These are phyloP conservation scores for Aspergillus transmontanensis DNA, from an alignment of 2,329 filamentous ascomycete species.

Conservation along the genomic window DNA sequence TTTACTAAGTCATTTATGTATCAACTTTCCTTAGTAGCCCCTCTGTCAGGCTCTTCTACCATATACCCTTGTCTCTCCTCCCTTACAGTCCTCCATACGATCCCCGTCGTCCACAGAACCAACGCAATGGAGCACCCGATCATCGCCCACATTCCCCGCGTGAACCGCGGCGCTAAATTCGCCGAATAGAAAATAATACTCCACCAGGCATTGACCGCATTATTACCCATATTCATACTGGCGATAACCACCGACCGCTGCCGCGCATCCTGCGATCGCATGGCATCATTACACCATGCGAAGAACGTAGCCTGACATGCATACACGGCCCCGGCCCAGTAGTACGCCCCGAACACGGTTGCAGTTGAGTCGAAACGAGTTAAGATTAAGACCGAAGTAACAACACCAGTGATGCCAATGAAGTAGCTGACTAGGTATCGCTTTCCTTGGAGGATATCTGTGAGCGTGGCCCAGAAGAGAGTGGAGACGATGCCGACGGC, in stretches of 20 bases:
- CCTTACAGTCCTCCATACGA: constrained; percentile 16
- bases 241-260: constrained; percentile 69
- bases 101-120: constrained; percentile 19
- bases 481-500: constrained; percentile 59
- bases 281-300: constrained; percentile 73
- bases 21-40: background rate
- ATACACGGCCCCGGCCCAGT: constrained; percentile 70
- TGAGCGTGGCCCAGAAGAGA: constrained; percentile 69
- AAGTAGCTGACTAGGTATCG: constrained; percentile 69
- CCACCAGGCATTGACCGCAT: constrained; percentile 74
- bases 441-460: constrained; percentile 61
- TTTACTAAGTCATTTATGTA: background rate
- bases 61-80: constrained; percentile 12
- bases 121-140: constrained; percentile 24
- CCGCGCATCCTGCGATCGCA: constrained; percentile 64
- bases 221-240: constrained; percentile 71
- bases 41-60: background rate
- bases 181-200: constrained; percentile 71
- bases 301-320: constrained; percentile 76
- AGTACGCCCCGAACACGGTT: constrained; percentile 66
- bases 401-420: constrained; percentile 66
- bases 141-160: constrained; percentile 46
- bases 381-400: constrained; percentile 64
- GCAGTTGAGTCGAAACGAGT: constrained; percentile 55
- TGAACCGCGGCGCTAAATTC: constrained; percentile 67